phyloP scores from a whole-genome alignment of 805 yeast genomes.

The Wickerhamiella sorbophila region DNA sequence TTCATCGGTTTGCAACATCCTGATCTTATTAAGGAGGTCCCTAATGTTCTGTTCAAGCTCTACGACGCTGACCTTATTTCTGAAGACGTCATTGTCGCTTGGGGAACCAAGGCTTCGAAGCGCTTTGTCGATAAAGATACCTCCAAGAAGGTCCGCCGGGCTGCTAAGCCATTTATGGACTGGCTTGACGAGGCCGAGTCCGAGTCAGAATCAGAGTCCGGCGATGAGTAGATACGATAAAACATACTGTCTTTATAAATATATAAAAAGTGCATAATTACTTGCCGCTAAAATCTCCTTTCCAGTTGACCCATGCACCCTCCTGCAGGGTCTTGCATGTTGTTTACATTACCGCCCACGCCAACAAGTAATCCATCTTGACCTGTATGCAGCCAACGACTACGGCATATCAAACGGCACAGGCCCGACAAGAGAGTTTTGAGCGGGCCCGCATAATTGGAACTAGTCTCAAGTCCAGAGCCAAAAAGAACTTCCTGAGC shows the following conservation, averaged over 20 bases:
- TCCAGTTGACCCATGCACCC: background rate
- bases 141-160: conserved; percentile 86
- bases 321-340: no score
- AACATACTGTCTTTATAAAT: background rate
- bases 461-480: conserved; percentile 6
- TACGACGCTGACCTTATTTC: conserved; percentile 74
- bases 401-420: conserved; percentile 1
- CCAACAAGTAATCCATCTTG: no score
- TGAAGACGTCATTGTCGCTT: conserved; percentile 65
- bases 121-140: conserved; percentile 86
- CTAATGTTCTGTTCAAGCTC: conserved; percentile 66
- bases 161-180: conserved; percentile 87
- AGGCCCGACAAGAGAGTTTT: conserved; percentile 1
- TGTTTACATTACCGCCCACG: no score
- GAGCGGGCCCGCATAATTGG: background rate
- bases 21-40: conserved; percentile 52
- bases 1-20: conserved; percentile 72
- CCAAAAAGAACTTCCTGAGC: conserved; percentile 9
- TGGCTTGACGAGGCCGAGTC: conserved; percentile 94
- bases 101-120: conserved; percentile 88
- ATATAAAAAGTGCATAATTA: background rate
- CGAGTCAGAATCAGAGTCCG: conserved; percentile 44
- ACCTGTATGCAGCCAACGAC: background rate
- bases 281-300: background rate
- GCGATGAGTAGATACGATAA: conserved; percentile 3